These are phyloP conservation scores for Neonectria neomacrospora DNA, from an alignment of 2,329 filamentous ascomycete species.

Conservation along the genomic window DNA sequence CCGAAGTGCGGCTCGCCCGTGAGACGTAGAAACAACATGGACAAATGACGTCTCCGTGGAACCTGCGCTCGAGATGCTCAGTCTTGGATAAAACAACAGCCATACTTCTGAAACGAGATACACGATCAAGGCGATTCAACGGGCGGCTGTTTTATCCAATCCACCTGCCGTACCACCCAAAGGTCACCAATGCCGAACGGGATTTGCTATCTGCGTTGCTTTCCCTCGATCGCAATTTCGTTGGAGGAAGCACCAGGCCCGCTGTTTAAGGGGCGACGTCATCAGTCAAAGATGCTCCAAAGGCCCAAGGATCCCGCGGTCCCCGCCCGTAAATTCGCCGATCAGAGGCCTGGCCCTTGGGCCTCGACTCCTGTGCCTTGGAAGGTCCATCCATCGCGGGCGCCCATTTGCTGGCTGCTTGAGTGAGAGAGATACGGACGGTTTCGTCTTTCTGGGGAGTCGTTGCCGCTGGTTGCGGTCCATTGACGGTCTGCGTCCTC, in stretches of 20 bases:
- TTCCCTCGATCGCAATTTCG: conserved; percentile 18
- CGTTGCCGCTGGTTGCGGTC: conserved; percentile 9
- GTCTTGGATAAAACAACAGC: conserved; percentile 20
- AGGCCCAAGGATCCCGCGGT: neutral
- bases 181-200: conserved; percentile 5
- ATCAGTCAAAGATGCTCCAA: conserved; percentile 9
- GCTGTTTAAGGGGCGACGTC: conserved; percentile 20
- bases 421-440: neutral
- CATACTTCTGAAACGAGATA: conserved; percentile 25
- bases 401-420: neutral
- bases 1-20: neutral
- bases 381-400: conserved; percentile 10
- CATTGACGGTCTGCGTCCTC: conserved; percentile 7
- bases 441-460: conserved; percentile 17
- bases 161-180: conserved; percentile 5
- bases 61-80: neutral
- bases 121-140: conserved; percentile 3
- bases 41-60: conserved; percentile 5
- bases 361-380: neutral
- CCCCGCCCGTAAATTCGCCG: conserved; percentile 17
- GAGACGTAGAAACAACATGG: neutral
- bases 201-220: conserved; percentile 1
- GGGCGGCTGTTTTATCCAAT: conserved; percentile 8
- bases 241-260: conserved; percentile 5
- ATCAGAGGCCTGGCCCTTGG: neutral